These are phyloP conservation scores for Paraglomus occultum DNA, from an alignment of 192 early-diverging fungal genomes.

Conservation along the genomic window DNA sequence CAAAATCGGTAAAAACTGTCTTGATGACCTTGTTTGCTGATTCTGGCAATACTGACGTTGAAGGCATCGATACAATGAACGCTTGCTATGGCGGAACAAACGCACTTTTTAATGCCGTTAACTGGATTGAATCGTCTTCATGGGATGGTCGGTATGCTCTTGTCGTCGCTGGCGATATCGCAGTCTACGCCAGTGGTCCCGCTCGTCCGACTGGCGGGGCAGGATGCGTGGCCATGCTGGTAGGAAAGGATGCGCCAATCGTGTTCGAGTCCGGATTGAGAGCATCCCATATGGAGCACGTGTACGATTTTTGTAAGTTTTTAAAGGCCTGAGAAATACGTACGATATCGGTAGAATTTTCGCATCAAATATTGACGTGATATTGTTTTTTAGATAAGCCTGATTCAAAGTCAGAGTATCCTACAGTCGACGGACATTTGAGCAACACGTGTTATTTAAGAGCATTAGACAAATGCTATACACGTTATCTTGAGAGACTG, in stretches of 20 bases:
- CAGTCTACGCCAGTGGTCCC: conserved; percentile 87
- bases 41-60: conserved; percentile 89
- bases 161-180: conserved; percentile 93
- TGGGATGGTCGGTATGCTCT: conserved; percentile 94
- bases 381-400: conserved; percentile 72
- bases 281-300: conserved; percentile 93
- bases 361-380: background rate
- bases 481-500: conserved; percentile 77
- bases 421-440: conserved; percentile 94
- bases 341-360: background rate
- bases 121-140: conserved; percentile 93
- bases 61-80: conserved; percentile 97
- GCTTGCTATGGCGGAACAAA: conserved; percentile 99
- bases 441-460: conserved; percentile 90
- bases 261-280: conserved; percentile 90
- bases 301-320: conserved; percentile 83
- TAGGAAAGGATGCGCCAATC: conserved; percentile 91
- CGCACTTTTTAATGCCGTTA: conserved; percentile 94
- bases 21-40: conserved; percentile 95
- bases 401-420: conserved; percentile 95
- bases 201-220: conserved; percentile 95
- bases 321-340: no score
- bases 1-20: conserved; percentile 95
- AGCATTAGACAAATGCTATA: conserved; percentile 87
- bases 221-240: conserved; percentile 86